Base-by-base conservation (phyloP, 176 grass and related monocot genomes). In the Cenchrus americanus region DNA sequence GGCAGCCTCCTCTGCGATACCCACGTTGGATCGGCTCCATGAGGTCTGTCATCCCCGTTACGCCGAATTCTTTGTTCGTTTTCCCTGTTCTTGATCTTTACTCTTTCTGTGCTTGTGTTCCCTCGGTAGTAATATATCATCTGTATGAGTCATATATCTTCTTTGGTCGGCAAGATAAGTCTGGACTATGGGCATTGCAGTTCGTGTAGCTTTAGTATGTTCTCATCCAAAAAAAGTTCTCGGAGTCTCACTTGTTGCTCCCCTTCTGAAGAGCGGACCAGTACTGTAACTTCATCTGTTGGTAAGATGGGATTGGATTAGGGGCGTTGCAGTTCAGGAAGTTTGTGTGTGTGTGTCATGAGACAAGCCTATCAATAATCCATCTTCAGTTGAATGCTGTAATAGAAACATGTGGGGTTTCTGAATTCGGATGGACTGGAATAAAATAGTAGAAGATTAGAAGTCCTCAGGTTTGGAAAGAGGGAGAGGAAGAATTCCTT, bases 1-100 rank as follows among this genome's bases (percentile, higher is more conserved):
- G n/a, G 73, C 51, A 79, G 79, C 88, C 60, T 80, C 81, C 41
- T 91, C 81, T 80, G n/a, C 85, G 23, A 66, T 88, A 51, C 71
- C 89, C 82, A 91, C 85, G 32, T 81, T 91, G 82, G 85, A 84
- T 85, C 71, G 77, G 18, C 82, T 91, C 18, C 82, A 91, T 8
- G 81, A 88, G 85, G 89, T 91, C 0, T 67, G 69, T 74, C 42
- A 76, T 40, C 72, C 4, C 21, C 15, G 51, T 54, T 40, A 24
- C 5, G 10, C 51, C 22, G 34, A 14, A 44, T 21, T 77, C 5
- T 66, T 44, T 54, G n/a, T 4, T 80, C 65, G 2, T 81, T 8
- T 50, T 80, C n/a, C 15, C 8, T 77, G 15, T 32, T 69, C 19
- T n/a, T 77, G 19, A 40, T 34, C 15, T 72, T 18, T 71, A 40